Evolutionary conservation across 768 basidiomycete species (phyloP), one percentile per base, ranked within the genome.

Genomic region (Gloeopeniophorella convolvens): DNA sequence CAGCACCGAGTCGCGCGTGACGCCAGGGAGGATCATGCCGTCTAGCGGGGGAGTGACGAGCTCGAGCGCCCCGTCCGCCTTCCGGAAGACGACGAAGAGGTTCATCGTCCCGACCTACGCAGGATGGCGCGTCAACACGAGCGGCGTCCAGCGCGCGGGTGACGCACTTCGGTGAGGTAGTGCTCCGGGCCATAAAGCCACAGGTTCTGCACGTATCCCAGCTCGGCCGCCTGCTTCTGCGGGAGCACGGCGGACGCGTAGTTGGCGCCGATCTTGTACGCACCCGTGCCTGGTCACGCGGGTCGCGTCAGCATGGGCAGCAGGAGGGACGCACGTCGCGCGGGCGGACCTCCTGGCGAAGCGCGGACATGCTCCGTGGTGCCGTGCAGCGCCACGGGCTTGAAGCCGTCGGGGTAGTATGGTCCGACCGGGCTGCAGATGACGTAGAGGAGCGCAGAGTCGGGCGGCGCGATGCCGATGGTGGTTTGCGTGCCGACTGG

Each of bases 331-430:
- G 18, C 4, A 26, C 24, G 41, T 15, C 20, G 16, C 32, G n/a
- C 2, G n/a, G 23, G 43, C 56, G 10, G 20, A 78, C 92, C 92
- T 59, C 92, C 91, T 4, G 89, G 89, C 39, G 83, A 80, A 5
- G 92, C 90, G 39, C 92, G 85, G 33, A 89, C 82, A 61, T 80
- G 83, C 61, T 89, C 80, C 1, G 85, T 88, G 0, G 89, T 90
- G 0, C 86, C 80, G 28, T 76, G 67, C 12, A 82, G 66, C 32
- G 75, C 73, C 43, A 81, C 66, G 6, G 79, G 72, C 56, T 75
- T 77, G 62, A 73, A 73, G 0, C 75, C 75, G 12, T 68, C 59
- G n/a, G 65, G 59, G 61, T 73, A 80, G 60, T 75, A 79, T 1
- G 77, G 77, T 0, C 77, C 77, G 31, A 70, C 72, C 18, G 73